A percentile compares a stretch with the other conserved stretches of the same genome.
phyloP scores from a whole-genome alignment of 768 basidiomycete genomes.

The Mycena maculata region DNA sequence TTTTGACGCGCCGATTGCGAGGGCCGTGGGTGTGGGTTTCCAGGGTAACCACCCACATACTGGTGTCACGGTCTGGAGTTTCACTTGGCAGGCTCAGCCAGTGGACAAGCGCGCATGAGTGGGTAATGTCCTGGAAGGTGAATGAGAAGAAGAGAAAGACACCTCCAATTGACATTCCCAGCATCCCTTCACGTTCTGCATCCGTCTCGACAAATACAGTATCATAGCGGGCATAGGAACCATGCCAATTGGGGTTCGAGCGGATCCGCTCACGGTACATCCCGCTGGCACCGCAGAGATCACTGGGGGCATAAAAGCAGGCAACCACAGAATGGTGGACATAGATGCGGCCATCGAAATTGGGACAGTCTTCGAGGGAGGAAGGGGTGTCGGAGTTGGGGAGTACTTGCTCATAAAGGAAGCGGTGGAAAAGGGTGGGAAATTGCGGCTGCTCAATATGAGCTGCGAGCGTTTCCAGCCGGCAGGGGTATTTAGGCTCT shows the following conservation, averaged over 20 bases:
- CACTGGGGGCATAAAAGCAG: constrained; percentile 6
- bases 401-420: not conserved
- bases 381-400: not conserved
- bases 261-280: constrained; percentile 13
- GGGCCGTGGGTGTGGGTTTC: not conserved
- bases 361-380: not conserved
- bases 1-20: not conserved
- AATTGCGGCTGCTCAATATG: constrained; percentile 33
- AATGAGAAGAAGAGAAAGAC: constrained; percentile 38
- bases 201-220: constrained; percentile 1
- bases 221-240: not conserved
- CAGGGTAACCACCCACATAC: not conserved
- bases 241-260: constrained; percentile 5
- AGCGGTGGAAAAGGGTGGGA: constrained; percentile 9
- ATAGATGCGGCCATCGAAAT: not conserved
- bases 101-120: constrained; percentile 32
- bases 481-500: not conserved
- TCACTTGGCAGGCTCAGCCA: constrained; percentile 24
- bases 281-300: not conserved
- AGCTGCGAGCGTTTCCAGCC: constrained; percentile 22
- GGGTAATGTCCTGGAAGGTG: constrained; percentile 12
- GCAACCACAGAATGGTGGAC: constrained; percentile 3
- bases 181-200: constrained; percentile 19
- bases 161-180: constrained; percentile 20
- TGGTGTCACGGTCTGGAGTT: constrained; percentile 26